Conservation (phyloP, 306 rosid species). For the Castanopsis chinensis region DNA sequence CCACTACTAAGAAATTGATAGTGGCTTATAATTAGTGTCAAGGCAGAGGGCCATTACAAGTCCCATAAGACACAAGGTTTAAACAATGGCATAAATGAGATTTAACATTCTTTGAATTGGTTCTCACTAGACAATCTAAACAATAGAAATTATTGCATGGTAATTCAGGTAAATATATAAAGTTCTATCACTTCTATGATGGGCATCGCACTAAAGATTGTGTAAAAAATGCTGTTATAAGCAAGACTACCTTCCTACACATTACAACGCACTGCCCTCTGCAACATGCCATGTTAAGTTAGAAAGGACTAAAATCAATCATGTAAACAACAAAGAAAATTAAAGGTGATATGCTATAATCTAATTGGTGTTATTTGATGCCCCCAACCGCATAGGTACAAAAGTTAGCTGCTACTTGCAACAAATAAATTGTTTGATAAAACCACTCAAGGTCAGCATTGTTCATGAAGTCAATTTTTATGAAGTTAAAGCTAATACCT, state of each 20-base stretch:
- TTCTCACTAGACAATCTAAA: too few species aligned
- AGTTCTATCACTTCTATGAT: neutral
- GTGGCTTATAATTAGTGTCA: neutral
- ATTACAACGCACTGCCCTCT: neutral
- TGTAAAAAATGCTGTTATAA: neutral
- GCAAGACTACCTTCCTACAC: neutral
- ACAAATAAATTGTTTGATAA: too few species aligned
- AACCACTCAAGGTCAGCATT: neutral
- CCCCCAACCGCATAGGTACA: too few species aligned
- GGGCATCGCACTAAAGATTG: neutral
- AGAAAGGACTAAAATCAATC: too few species aligned
- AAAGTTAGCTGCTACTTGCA: too few species aligned
- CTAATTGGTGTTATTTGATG: too few species aligned
- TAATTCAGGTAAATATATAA: neutral
- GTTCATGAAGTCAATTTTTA: neutral
- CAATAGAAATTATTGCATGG: too few species aligned
- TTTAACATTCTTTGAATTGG: too few species aligned
- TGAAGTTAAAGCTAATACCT: neutral
- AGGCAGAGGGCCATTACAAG: neutral
- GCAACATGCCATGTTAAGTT: too few species aligned
- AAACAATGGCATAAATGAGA: neutral
- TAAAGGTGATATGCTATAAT: too few species aligned
- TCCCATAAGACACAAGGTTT: neutral
- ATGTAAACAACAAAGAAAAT: too few species aligned
- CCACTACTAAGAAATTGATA: neutral